Base-by-base conservation (phyloP, 306 rosid species). In the Sicyos edulis region DNA sequence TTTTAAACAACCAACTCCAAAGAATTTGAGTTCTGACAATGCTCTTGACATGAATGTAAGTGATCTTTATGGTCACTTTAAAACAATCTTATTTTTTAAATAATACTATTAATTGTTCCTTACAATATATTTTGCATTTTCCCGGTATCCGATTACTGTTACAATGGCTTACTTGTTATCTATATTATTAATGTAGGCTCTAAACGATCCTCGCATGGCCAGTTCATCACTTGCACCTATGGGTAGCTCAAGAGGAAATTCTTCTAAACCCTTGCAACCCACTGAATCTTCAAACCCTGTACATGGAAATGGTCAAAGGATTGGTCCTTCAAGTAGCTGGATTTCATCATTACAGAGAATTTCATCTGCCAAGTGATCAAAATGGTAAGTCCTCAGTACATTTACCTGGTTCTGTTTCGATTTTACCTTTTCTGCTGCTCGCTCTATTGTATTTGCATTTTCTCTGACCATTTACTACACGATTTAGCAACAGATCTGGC, bases 311-410 rank as follows among this genome's bases (percentile, higher is more conserved):
- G 86, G 86, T 57, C 83, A 75, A 69, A 87, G 78, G 86, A 61
- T 86, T 76, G 96, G 93, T 66, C 90, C 90, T 75, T 92, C 96
- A 29, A 87, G 91, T 77, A 92, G 95, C 84, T 92, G 96, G 97
- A 82, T 92, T 83, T 79, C 93, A 57, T 89, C 96, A 63, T 79
- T 89, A 80, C 96, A 90, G 71, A 86, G 88, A 78, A 86, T 82
- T 20, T 79, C 96, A 74, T 90, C 97, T 69, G 82, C 88, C 75
- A 92, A 92, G 83, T 92, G 80, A 75, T 72, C 47, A 15, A 50
- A 26, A 66, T 78, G 91, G 95, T 89, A 81, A 78, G 78, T 65
- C 59, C 78, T 65, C 56, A 14, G 59, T 64, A 70, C 74, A 40
- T 72, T 22, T 42, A 22, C 54, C 15, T 13, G 19, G 21, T 44